Evolutionary conservation across 78 protist species (phyloP), one percentile per base, ranked within the genome.

Genomic region (Chrysochromulina tobinii): DNA sequence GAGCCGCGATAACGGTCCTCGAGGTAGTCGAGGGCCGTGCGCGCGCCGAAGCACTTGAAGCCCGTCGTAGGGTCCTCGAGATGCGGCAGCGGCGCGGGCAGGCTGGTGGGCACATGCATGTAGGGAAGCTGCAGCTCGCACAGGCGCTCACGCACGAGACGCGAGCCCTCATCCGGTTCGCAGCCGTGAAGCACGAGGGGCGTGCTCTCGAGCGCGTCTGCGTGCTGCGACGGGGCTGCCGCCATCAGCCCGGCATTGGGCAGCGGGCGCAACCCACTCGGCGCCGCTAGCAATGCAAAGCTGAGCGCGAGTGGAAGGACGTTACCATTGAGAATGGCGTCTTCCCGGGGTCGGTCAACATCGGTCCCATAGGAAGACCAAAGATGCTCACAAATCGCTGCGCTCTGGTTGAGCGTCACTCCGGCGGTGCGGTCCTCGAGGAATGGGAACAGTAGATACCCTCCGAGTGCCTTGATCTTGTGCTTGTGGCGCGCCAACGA

Each of bases 101-200:
- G 48, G 73, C 73, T 38, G 23, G 8, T 27, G 27, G 27, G 27
- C n/a, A 11, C 6, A 5, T 17, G 55, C 59, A 54, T 25, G 66
- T 81, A 81, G 21, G 67, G 87, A 15, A 81, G 57, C 50, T 57
- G 67, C 48, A 81, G 87, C 50, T 20, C 8, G 87, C 87, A 57
- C 27, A 81, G 87, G 51, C 48, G 21, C 66, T 81, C 87, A 38
- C 87, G 61, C 50, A 81, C 25, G 20, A 81, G 87, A n/a, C 67
- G 1, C 21, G 87, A 15, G 53, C 66, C 58, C 1, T 25, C 68
- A 21, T 55, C 23, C 53, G 53, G 57, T 17, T 81, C 87, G 66
- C 23, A n/a, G 20, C 58, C 87, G 58, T 53, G 20, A 3, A 53
- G 50, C 27, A 27, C 66, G 5, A 0, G 53, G 21, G 20, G 15